phyloP scores from a whole-genome alignment of 2,329 filamentous ascomycete genomes.

The Aspergillus thermomutatus region DNA sequence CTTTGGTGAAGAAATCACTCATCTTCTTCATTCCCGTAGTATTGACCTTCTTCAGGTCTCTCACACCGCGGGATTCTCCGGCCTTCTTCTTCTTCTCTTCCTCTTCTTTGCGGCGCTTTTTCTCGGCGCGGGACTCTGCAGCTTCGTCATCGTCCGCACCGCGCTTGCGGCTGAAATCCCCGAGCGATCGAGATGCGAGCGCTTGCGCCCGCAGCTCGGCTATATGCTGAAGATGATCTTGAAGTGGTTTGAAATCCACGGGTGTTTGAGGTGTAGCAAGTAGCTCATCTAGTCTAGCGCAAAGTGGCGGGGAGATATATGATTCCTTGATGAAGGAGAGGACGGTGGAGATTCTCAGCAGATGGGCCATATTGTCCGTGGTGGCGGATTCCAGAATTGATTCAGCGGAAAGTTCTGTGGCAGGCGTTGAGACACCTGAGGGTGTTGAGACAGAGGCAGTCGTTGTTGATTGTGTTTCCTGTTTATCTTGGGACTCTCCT shows the following conservation, averaged over 20 bases:
- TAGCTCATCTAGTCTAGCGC: slow-evolving; percentile 35
- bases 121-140: slow-evolving; percentile 61
- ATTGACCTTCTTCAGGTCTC: slow-evolving; percentile 84
- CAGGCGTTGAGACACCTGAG: slow-evolving; percentile 38
- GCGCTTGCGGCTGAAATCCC: slow-evolving; percentile 44
- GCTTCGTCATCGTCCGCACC: slow-evolving; percentile 42
- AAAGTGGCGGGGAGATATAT: slow-evolving; percentile 44
- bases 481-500: slow-evolving; percentile 22
- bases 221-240: slow-evolving; percentile 66
- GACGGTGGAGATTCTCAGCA: slow-evolving; percentile 49
- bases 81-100: slow-evolving; percentile 83
- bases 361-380: slow-evolving; percentile 36
- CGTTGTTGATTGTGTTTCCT: slow-evolving; percentile 31
- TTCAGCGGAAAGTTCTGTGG: slow-evolving; percentile 26
- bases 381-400: slow-evolving; percentile 21
- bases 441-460: slow-evolving; percentile 34
- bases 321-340: slow-evolving; percentile 50
- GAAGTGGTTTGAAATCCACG: slow-evolving; percentile 67
- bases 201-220: slow-evolving; percentile 68
- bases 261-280: slow-evolving; percentile 39
- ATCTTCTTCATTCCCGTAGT: slow-evolving; percentile 94
- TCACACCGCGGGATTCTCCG: slow-evolving; percentile 69
- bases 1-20: slow-evolving; percentile 86
- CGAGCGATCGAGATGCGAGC: slow-evolving; percentile 59
- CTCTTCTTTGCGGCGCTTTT: slow-evolving; percentile 81